Base-by-base conservation (phyloP, 2,329 filamentous ascomycete genomes). In the Penicillium sp. region DNA sequence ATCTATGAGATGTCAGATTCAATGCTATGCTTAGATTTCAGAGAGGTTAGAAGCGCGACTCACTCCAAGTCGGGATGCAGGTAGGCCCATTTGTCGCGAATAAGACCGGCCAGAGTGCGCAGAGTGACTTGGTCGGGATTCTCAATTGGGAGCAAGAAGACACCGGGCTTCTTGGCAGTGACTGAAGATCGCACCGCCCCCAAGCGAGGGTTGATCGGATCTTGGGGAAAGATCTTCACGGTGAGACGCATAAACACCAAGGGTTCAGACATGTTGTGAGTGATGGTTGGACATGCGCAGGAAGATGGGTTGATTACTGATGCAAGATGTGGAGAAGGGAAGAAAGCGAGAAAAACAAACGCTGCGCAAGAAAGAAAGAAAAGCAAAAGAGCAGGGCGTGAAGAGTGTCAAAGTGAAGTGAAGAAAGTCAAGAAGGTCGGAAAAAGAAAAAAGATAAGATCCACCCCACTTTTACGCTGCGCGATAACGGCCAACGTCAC, bases 221-320 rank as follows among this genome's bases (percentile, higher is more conserved):
- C 67, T 40, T 58, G 62, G 3, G 71, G 68, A 36, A 52, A 67
- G 50, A 75, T 63, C 57, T 72, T 71, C 27, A 74, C 66, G 14
- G 68, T 66, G 3, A 75, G 63, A n/a, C 72, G 71, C 16, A 75
- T 62, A 31, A 71, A 65, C 43, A 75, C 71, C 71, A 75, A 74
- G 34, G 34, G 13, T n/a, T 13, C 18, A 18, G 18, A 18, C 18
- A 18, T 18, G 18, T 18, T 18, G 18, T 18, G 18, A 18, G 18
- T 18, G 18, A 18, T 18, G 18, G 18, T 18, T 18, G 18, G 18
- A 18, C 24, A 27, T 27, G 24, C 24, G 24, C 24, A 27, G 5
- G 24, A 8, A 27, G 24, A 27, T 27, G 24, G 24, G 24, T 5
- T 5, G 24, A 27, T 27, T 5, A 27, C 5, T 27, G 5, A 27